Base-by-base conservation (phyloP, 352 stramenopile genomes). In the Nothophytophthora sp. region DNA sequence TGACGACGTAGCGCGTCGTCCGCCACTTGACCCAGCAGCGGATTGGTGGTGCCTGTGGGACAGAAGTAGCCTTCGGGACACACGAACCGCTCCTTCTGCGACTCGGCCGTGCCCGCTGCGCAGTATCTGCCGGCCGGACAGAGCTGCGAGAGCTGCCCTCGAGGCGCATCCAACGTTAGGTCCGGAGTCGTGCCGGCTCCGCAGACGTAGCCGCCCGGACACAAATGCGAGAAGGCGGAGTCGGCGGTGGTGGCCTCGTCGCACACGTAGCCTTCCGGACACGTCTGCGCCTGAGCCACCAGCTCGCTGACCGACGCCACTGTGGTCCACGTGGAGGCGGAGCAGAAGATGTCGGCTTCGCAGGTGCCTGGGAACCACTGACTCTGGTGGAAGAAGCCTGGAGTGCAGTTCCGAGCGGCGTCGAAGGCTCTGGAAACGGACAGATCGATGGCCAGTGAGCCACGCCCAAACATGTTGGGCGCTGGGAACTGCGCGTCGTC, bases 331-430 rank as follows among this genome's bases (percentile, higher is more conserved):
- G 62, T 19, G 9, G 61, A 58, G 12, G 49, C 27, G 35, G 89
- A 74, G 60, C 96, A 99, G 29, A 99, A 97, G 3, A 97, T 62
- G 66, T 99, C 96, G 9, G 92, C 96, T 63, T 99, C 96, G 52
- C 96, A 99, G 13, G 95, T 98, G 2, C 96, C 96, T 12, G 88
- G 87, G 52, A 98, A 98, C 84, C 95, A 98, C 59, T 95, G 76
- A 20, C 92, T 87, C 20, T 84, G 52, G 34, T 88, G 73, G 27
- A 90, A 90, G 33, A 98, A 97, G 0, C 96, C 96, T 20, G 81
- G 81, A 2, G 94, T 98, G 61, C 96, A 99, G 58, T 99, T 98
- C 33, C 94, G 96, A 4, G 80, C 67, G 3, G 72, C 65, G 42
- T 98, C 84, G 41, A 84, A 98, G 18, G 80, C 71, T 23, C 90